phyloP scores from a whole-genome alignment of 2,329 filamentous ascomycete genomes.

The Dactylonectria macrodidyma region DNA sequence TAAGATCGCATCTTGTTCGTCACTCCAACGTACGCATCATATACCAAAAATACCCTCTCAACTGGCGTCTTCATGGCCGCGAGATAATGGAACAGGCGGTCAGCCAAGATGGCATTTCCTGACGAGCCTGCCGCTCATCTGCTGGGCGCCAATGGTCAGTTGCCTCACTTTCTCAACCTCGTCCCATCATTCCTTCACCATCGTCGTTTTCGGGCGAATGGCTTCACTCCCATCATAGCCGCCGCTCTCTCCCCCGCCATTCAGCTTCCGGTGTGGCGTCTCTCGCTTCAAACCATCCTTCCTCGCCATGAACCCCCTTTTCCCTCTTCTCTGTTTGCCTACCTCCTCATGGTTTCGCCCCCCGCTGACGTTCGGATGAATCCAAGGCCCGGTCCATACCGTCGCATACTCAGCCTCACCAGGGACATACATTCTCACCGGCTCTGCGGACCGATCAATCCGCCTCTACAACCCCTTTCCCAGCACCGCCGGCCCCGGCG shows the following conservation, averaged over 20 bases:
- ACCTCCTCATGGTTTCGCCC: constrained; percentile 5
- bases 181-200: neutral
- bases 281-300: neutral
- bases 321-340: neutral
- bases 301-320: neutral
- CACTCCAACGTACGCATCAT: neutral
- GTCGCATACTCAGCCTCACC: constrained; percentile 80
- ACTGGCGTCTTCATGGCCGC: neutral
- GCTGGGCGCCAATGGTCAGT: constrained; percentile 71
- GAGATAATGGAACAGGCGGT: constrained; percentile 41
- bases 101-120: constrained; percentile 60
- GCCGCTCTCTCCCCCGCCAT: neutral
- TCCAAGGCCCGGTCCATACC: constrained; percentile 78
- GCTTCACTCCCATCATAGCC: constrained; percentile 3
- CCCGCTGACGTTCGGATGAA: constrained; percentile 32
- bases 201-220: neutral
- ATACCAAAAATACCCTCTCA: neutral
- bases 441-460: constrained; percentile 87
- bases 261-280: constrained; percentile 40
- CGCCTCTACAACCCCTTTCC: constrained; percentile 86
- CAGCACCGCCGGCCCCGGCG: constrained; percentile 55
- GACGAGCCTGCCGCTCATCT: constrained; percentile 68
- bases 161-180: neutral
- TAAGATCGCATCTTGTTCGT: neutral
- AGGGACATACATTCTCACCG: constrained; percentile 86